Evolutionary conservation across 345 rosid genomes (phyloP).

Genomic region (Gossypium bickii): DNA sequence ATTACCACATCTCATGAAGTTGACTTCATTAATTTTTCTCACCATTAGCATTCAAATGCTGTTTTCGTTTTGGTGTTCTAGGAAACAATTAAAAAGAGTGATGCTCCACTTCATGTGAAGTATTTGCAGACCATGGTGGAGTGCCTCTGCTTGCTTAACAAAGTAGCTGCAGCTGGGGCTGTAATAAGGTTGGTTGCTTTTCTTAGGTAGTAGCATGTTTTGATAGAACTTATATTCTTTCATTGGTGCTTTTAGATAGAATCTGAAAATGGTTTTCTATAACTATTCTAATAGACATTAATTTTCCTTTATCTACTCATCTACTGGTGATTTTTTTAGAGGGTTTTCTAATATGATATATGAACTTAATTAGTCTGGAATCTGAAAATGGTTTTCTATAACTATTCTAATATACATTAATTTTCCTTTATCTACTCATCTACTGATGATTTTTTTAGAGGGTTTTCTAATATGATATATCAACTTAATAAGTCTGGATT

Average conservation of each 20-base stretch:
- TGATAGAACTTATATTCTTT: conserved; percentile 11
- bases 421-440: not conserved
- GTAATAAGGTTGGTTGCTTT: conserved; percentile 75
- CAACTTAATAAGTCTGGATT: not conserved
- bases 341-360: not conserved
- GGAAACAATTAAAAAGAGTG: conserved; percentile 87
- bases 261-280: conserved; percentile 4
- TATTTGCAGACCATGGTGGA: conserved; percentile 96
- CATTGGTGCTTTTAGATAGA: not conserved
- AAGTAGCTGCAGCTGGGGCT: conserved; percentile 98
- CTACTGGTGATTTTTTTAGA: not conserved
- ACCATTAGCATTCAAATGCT: conserved; percentile 26
- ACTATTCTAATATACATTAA: not conserved
- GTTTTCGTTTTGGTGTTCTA: conserved; percentile 24
- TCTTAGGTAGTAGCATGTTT: conserved; percentile 14
- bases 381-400: conserved; percentile 1
- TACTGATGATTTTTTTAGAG: not conserved
- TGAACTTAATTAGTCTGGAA: not conserved
- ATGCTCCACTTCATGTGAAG: conserved; percentile 84
- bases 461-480: not conserved
- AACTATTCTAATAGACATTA: not conserved
- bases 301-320: not conserved
- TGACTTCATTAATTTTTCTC: conserved; percentile 16
- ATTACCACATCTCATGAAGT: conserved; percentile 15
- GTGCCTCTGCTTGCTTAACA: conserved; percentile 93